Evolutionary conservation across 2,329 filamentous ascomycete species (phyloP).

Genomic region (Thielaviopsis musarum): DNA sequence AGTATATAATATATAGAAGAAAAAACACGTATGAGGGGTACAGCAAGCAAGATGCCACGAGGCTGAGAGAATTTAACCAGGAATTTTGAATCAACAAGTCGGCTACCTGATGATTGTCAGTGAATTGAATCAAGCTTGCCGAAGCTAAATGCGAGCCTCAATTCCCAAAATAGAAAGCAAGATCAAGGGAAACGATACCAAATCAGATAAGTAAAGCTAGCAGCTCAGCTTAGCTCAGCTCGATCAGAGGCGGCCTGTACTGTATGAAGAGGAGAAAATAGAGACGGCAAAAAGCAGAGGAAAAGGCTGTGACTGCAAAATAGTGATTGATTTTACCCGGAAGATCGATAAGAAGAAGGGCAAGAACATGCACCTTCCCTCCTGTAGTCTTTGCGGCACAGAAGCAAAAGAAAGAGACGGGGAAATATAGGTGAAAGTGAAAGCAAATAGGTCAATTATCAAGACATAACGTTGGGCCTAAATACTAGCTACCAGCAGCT

Average conservation of each 20-base stretch:
- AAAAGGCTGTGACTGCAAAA: not conserved
- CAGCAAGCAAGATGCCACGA: not conserved
- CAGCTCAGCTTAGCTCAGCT: not conserved
- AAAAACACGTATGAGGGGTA: not conserved
- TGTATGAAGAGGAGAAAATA: not conserved
- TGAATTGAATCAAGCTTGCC: not conserved
- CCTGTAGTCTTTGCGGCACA: not conserved
- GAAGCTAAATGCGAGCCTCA: not conserved
- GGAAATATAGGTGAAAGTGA: not conserved
- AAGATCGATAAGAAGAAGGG: no score
- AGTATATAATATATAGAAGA: slow-evolving; percentile 11
- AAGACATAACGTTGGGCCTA: not conserved
- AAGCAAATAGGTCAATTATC: not conserved
- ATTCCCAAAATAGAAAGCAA: not conserved
- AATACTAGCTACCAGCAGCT: not conserved
- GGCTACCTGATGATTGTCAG: not conserved
- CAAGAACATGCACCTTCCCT: not conserved
- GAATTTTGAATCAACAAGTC: not conserved
- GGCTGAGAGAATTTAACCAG: not conserved
- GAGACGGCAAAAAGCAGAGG: not conserved
- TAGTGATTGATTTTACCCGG: not conserved
- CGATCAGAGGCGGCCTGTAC: not conserved
- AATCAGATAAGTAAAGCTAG: not conserved
- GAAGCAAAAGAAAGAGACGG: not conserved
- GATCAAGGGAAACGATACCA: not conserved